These are phyloP conservation scores for Chalara sp. DNA, from an alignment of 2,329 filamentous ascomycete species.

Conservation along the genomic window DNA sequence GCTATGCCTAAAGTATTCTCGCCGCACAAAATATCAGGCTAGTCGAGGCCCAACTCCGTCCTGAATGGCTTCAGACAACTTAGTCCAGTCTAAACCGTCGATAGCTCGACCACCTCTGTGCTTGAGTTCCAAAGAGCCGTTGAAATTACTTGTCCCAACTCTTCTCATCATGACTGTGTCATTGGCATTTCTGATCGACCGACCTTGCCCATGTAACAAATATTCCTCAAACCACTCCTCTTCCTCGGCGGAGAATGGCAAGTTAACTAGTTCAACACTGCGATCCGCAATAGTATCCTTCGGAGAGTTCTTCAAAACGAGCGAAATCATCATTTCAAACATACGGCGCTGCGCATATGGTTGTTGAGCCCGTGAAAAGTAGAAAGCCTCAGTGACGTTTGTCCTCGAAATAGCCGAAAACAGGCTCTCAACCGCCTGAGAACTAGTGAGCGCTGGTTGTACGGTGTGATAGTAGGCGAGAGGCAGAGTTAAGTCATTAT, in stretches of 20 bases:
- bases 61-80: conserved; percentile 20
- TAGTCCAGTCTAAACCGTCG: conserved; percentile 24
- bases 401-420: conserved; percentile 62
- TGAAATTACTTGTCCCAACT: conserved; percentile 58
- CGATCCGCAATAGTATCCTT: conserved; percentile 41
- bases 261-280: conserved; percentile 62
- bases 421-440: conserved; percentile 56
- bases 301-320: conserved; percentile 41
- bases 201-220: conserved; percentile 58
- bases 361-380: conserved; percentile 62
- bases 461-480: conserved; percentile 75
- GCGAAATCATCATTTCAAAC: conserved; percentile 58
- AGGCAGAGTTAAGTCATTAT: conserved; percentile 56
- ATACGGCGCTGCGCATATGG: conserved; percentile 54
- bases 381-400: conserved; percentile 66
- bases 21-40: neutral
- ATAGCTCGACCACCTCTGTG: conserved; percentile 6
- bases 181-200: conserved; percentile 55
- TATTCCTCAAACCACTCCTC: conserved; percentile 69
- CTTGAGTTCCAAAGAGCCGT: conserved; percentile 39
- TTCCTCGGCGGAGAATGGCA: conserved; percentile 66
- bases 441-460: conserved; percentile 62
- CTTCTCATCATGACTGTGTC: conserved; percentile 70
- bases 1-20: neutral
- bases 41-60: conserved; percentile 24